These are phyloP conservation scores for Colletotrichum sp. DNA, from an alignment of 2,329 filamentous ascomycete genomes.

Conservation along the genomic window DNA sequence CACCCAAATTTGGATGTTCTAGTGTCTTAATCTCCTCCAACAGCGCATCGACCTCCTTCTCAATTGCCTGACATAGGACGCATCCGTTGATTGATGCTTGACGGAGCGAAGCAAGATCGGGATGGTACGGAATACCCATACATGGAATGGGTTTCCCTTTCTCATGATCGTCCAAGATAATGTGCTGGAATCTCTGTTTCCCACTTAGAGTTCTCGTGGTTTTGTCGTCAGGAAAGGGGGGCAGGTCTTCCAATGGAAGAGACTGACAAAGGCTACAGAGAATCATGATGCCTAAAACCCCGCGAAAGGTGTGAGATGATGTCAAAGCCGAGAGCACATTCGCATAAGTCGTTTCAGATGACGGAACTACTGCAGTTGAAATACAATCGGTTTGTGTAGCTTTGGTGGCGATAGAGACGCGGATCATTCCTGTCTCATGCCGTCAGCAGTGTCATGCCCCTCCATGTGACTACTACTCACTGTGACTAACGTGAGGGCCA, in stretches of 20 bases:
- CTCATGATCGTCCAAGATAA: not conserved
- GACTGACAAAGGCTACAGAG: not conserved
- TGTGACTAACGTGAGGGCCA: not conserved
- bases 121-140: not conserved
- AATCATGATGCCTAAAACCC: not conserved
- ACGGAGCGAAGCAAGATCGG: not conserved
- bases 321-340: not conserved
- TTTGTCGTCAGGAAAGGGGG: not conserved
- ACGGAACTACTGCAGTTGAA: not conserved
- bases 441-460: not conserved
- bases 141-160: not conserved
- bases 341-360: not conserved
- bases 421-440: not conserved
- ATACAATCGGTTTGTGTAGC: not conserved
- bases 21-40: not conserved
- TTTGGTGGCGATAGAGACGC: not conserved
- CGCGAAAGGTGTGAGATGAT: not conserved
- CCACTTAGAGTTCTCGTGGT: not conserved
- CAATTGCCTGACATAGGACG: not conserved
- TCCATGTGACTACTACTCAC: not conserved
- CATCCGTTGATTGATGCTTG: not conserved
- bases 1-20: not conserved
- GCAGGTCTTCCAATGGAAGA: not conserved
- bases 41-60: not conserved
- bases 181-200: not conserved